A percentile compares a stretch with the other conserved stretches of the same genome.
Conservation (phyloP, 2,329 filamentous ascomycete species). For the Ustilaginoidea virens region DNA sequence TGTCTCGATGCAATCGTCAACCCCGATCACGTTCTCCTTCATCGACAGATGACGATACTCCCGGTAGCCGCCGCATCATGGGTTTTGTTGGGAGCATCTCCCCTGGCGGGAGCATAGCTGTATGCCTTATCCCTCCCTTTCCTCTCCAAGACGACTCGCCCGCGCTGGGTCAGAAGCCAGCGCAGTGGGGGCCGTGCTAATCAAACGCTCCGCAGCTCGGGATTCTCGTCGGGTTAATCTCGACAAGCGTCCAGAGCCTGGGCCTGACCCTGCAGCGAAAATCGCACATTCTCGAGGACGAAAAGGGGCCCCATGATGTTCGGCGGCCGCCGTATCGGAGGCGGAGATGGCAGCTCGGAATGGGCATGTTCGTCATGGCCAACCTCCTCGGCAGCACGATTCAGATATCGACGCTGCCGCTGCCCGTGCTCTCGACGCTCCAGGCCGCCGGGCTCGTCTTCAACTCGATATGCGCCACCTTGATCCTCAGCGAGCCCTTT, state of each 20-base stretch:
- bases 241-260: constrained; percentile 86
- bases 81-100: constrained; percentile 61
- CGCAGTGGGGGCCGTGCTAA: no score
- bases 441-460: constrained; percentile 95
- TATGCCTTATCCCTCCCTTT: constrained; percentile 24
- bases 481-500: constrained; percentile 87
- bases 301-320: constrained; percentile 65
- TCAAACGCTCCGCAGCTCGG: constrained; percentile 48
- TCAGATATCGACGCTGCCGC: constrained; percentile 87
- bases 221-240: constrained; percentile 82
- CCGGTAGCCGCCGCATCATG: constrained; percentile 39
- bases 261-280: constrained; percentile 94
- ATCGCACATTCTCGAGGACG: constrained; percentile 94
- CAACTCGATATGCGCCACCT: constrained; percentile 92
- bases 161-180: no score
- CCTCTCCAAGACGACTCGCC: no score
- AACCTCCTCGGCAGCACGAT: constrained; percentile 93
- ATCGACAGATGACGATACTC: constrained; percentile 31
- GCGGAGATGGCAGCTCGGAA: constrained; percentile 89
- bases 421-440: constrained; percentile 86
- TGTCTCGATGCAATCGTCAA: constrained; percentile 4
- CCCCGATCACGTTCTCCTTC: constrained; percentile 1
- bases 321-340: constrained; percentile 78
- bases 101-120: constrained; percentile 62
- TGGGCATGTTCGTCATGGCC: constrained; percentile 91